Conservation (phyloP, 805 yeast species). For the Pichia cabralensis region DNA sequence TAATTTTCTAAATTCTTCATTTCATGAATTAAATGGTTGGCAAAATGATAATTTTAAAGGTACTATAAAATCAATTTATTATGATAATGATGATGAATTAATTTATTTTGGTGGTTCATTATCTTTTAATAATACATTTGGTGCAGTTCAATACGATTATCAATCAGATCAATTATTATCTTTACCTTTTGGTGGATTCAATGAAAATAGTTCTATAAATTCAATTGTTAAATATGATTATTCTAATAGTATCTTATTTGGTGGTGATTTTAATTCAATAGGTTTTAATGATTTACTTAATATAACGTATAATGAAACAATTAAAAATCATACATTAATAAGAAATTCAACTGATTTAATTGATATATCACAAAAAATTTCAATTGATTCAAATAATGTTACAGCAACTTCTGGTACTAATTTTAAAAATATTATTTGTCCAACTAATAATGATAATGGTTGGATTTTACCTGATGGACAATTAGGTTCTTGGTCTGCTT, state of each 20-base stretch:
- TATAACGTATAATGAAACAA: slow-evolving; percentile 15
- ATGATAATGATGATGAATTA: slow-evolving; percentile 35
- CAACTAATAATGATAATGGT: slow-evolving; percentile 25
- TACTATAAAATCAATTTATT: slow-evolving; percentile 33
- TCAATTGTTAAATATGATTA: slow-evolving; percentile 45
- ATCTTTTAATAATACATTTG: slow-evolving; percentile 36
- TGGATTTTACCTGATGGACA: slow-evolving; percentile 45
- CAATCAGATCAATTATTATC: slow-evolving; percentile 30
- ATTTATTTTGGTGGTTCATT: slow-evolving; percentile 81
- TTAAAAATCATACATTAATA: slow-evolving; percentile 16
- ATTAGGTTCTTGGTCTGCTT: slow-evolving; percentile 59
- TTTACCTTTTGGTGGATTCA: slow-evolving; percentile 73
- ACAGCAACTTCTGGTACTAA: slow-evolving; percentile 19
- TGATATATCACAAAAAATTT: slow-evolving; percentile 33
- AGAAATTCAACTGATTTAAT: slow-evolving; percentile 15
- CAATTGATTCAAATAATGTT: slow-evolving; percentile 3
- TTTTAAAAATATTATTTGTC: slow-evolving; percentile 44
- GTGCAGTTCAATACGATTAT: slow-evolving; percentile 57
- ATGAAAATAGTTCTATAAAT: slow-evolving; percentile 44
- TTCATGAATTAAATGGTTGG: slow-evolving; percentile 16
- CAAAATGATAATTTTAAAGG: slow-evolving; percentile 24
- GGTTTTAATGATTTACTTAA: slow-evolving; percentile 38
- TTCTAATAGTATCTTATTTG: slow-evolving; percentile 52
- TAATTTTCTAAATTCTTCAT: slow-evolving; percentile 3
- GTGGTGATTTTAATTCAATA: slow-evolving; percentile 62